Conservation (phyloP, 1,139 yeast genomes). For the Saccharomycopsis phalli region DNA sequence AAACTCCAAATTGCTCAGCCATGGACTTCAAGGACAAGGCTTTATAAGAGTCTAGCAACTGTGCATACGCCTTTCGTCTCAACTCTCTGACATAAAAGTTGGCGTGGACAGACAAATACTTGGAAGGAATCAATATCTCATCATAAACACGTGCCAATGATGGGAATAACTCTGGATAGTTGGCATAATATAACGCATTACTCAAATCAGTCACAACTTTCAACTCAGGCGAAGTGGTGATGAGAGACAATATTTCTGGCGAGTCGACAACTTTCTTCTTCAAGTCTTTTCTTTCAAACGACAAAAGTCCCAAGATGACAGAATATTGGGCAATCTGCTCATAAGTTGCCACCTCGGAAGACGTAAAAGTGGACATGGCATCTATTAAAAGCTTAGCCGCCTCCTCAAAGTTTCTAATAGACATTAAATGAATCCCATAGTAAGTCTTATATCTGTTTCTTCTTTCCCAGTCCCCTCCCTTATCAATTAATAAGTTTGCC, state of each 20-base stretch:
- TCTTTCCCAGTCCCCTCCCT: slow-evolving; percentile 99
- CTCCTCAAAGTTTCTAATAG: slow-evolving; percentile 77
- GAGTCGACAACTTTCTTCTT: slow-evolving; percentile 83
- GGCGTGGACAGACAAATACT: slow-evolving; percentile 72
- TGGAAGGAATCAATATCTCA: slow-evolving; percentile 60
- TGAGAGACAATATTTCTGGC: slow-evolving; percentile 81
- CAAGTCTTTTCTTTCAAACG: slow-evolving; percentile 76
- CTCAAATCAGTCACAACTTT: slow-evolving; percentile 81
- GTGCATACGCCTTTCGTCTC: slow-evolving; percentile 93
- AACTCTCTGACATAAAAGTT: slow-evolving; percentile 82
- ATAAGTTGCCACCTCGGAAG: slow-evolving; percentile 85
- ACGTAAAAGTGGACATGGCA: slow-evolving; percentile 89
- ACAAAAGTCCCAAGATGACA: slow-evolving; percentile 72
- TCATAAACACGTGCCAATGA: slow-evolving; percentile 74
- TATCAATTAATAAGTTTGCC: slow-evolving; percentile 68
- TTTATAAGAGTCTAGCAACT: slow-evolving; percentile 87
- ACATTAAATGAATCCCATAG: slow-evolving; percentile 72
- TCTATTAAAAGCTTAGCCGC: slow-evolving; percentile 82
- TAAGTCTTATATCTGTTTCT: slow-evolving; percentile 91
- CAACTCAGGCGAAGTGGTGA: slow-evolving; percentile 61
- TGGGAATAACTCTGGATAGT: slow-evolving; percentile 73
- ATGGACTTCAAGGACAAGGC: slow-evolving; percentile 81
- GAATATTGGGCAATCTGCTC: slow-evolving; percentile 89
- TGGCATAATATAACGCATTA: slow-evolving; percentile 82
- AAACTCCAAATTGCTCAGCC: slow-evolving; percentile 90